Base-by-base conservation (phyloP, 306 rosid species). In the Oxytropis ochrocephala region DNA sequence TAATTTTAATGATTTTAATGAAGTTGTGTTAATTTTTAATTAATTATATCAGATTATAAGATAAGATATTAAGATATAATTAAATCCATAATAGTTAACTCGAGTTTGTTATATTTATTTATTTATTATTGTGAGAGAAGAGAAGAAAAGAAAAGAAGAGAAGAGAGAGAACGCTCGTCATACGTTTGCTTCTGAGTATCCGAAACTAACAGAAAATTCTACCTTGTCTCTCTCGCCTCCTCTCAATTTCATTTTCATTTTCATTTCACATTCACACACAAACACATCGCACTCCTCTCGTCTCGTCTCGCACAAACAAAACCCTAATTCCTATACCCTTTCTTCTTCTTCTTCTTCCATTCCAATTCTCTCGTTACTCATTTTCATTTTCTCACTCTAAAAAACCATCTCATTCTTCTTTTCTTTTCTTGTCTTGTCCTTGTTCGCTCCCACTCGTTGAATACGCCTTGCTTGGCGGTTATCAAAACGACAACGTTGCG, bases 181-280 rank as follows among this genome's bases (percentile, higher is more conserved):
- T 62, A 35, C 88, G 89, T 79, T 85, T 87, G 87, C 56, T 81
- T 67, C 85, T 55, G 83, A 80, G 88, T 75, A 87, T 80, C 83
- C 72, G 65, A 80, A 88, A 78, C 80, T 70, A 84, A 79, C 85
- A 76, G 82, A 75, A 75, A 79, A 70, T 76, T 75, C 75, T 41
- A 59, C 82, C 67, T 74, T 70, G 79, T 81, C 88, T 66, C 79
- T 69, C 66, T 75, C 67, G 44, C 67, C 50, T 46, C 27, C 73
- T 73, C 67, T 56, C 79, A 41, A 46, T 63, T 72, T 60, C 66
- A 60, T 46, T 33, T 59, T 80, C 78, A 49, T n/a, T n/a, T n/a
- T n/a, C 68, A 69, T n/a, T n/a, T n/a, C 53, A 49, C 29, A 24
- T 1, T 21, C 72, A 67, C 24, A 12, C 78, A 44, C 80, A 36